Conservation (phyloP, 2,329 filamentous ascomycete genomes). For the Xylaria sp. region DNA sequence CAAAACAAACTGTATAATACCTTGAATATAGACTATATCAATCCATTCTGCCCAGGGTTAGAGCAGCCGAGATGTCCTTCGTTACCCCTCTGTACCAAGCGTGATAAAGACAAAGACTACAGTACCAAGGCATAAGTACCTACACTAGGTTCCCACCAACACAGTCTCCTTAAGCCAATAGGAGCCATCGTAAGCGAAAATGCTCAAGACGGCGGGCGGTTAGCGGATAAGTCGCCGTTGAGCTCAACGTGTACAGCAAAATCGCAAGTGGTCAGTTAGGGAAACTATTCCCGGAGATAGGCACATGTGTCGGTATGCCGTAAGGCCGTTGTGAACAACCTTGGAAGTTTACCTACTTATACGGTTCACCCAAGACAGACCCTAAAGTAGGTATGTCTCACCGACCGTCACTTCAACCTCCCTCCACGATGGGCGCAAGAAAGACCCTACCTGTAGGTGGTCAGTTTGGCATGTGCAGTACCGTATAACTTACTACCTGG, state of each 20-base stretch:
- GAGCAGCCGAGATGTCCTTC: slow-evolving; percentile 11
- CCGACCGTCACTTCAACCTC: not conserved
- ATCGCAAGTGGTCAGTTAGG: slow-evolving; percentile 4
- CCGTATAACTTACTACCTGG: not conserved
- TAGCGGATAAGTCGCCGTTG: slow-evolving; percentile 4
- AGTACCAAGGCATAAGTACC: slow-evolving; percentile 12
- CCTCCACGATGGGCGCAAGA: slow-evolving; percentile 2
- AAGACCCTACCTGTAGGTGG: slow-evolving; percentile 6
- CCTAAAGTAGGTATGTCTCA: not conserved
- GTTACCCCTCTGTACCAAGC: slow-evolving; percentile 17
- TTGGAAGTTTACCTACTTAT: no score
- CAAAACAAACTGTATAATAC: slow-evolving; percentile 5
- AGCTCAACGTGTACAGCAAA: not conserved
- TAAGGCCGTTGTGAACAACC: not conserved
- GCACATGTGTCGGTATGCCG: slow-evolving; percentile 1
- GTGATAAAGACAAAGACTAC: slow-evolving; percentile 16
- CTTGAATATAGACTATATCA: slow-evolving; percentile 4
- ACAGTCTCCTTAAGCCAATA: slow-evolving; percentile 19
- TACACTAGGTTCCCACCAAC: slow-evolving; percentile 8
- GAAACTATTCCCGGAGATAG: not conserved
- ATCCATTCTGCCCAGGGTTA: slow-evolving; percentile 6
- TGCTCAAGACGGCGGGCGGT: slow-evolving; percentile 6
- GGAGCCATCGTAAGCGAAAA: slow-evolving; percentile 7
- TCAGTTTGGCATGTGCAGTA: not conserved
- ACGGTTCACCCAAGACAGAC: not conserved